Base-by-base conservation (phyloP, 345 rosid genomes). In the Luvunga scandens region DNA sequence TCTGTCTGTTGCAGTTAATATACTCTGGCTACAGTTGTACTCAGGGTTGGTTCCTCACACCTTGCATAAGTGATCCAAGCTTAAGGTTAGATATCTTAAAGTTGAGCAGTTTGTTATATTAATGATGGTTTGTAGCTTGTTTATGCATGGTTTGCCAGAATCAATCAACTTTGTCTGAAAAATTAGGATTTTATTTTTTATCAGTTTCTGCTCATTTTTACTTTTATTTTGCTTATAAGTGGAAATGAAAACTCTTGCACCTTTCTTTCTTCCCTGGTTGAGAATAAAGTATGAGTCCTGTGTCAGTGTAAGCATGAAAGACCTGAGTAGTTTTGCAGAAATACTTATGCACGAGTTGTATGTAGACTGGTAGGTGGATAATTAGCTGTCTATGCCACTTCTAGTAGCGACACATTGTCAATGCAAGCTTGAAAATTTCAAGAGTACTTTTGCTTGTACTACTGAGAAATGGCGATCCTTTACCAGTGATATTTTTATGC, bases 31-130 rank as follows among this genome's bases (percentile, higher is more conserved):
- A 94, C 82, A 90, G 86, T 81, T 96, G 99, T 87, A 84, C 89
- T 75, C 99, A 96, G 83, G 99, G 99, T 79, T 94, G 98, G 99
- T 96, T 96, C 76, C 88, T 94, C 83, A 92, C 98, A 4, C 98
- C 98, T 81, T 96, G 95, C 86, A 93, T 75, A 22, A 90, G 90
- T 61, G 90, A 89, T 85, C 99, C 99, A 24, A 79, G 92, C 78
- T 87, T 94, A 84, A 94, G 98, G 98, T 96, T 77, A 82, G 91
- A 79, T 67, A 73, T 65, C 30, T 64, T n/a, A 7, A 59, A 60
- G 36, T 60, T 21, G 25, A 18, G 50, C 31, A 57, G n/a, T 48
- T 70, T 65, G 57, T 72, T 72, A 33, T 73, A 38, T 50, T 42
- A 2, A 27, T n/a, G 38, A 55, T 76, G 19, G 79, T 67, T 31